phyloP scores from a whole-genome alignment of 768 basidiomycete species.

The Royoungia palumana region DNA sequence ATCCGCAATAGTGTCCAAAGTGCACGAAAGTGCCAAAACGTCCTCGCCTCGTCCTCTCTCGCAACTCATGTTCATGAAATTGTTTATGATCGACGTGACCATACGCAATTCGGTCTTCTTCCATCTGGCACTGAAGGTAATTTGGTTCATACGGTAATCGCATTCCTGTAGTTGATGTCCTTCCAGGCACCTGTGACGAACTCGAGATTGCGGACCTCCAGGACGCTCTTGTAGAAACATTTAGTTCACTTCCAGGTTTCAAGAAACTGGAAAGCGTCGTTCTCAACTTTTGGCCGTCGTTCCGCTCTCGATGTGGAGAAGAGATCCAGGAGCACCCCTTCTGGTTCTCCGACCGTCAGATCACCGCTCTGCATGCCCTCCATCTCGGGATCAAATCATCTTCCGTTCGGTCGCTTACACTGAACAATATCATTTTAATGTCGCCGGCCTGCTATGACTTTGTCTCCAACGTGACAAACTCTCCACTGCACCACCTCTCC shows the following conservation, averaged over 20 bases:
- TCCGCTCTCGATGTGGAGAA: slow-evolving; percentile 18
- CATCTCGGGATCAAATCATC: slow-evolving; percentile 23
- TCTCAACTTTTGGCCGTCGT: slow-evolving; percentile 33
- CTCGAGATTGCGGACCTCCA: slow-evolving; percentile 32
- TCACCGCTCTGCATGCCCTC: slow-evolving; percentile 22
- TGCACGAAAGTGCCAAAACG: slow-evolving; percentile 20
- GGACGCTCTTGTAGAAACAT: slow-evolving; percentile 25
- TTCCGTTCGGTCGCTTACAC: slow-evolving; percentile 18
- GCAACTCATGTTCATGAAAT: slow-evolving; percentile 25
- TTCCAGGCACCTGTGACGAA: slow-evolving; percentile 20
- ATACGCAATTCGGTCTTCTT: slow-evolving; percentile 22
- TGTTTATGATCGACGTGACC: slow-evolving; percentile 29
- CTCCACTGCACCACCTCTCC: slow-evolving; percentile 29
- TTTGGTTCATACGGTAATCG: background rate
- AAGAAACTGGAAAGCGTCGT: slow-evolving; percentile 18
- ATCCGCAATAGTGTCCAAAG: slow-evolving; percentile 26
- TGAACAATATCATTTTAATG: slow-evolving; percentile 28
- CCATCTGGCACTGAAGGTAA: slow-evolving; percentile 14
- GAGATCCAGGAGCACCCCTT: slow-evolving; percentile 29
- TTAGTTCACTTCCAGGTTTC: slow-evolving; percentile 19
- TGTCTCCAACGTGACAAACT: slow-evolving; percentile 20
- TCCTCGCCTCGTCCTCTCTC: slow-evolving; percentile 22
- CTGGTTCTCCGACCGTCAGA: slow-evolving; percentile 32
- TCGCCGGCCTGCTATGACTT: slow-evolving; percentile 26
- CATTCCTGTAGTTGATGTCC: background rate